Conservation (phyloP, 1,139 yeast genomes). For the Debaryomycetaceae sp. region DNA sequence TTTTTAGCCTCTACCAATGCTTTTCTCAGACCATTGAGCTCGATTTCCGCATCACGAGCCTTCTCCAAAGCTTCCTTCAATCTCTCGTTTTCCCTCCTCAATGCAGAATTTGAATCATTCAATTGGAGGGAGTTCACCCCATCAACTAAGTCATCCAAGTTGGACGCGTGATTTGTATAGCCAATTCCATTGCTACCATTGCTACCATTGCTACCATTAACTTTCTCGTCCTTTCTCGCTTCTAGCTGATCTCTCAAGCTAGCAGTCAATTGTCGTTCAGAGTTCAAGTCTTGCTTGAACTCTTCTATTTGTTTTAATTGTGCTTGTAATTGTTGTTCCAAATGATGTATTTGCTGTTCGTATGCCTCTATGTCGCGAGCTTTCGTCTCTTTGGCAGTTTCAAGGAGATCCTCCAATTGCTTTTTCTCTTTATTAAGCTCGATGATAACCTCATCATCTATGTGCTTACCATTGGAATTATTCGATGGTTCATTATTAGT, state of each 20-base stretch:
- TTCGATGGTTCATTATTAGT: background rate
- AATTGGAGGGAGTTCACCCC: background rate
- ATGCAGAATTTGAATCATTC: background rate
- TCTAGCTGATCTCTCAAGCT: background rate
- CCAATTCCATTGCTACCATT: background rate
- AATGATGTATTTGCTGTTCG: background rate
- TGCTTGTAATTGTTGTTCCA: background rate
- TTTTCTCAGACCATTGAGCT: slow-evolving; percentile 8
- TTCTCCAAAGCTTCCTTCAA: slow-evolving; percentile 7
- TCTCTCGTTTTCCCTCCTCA: slow-evolving; percentile 6
- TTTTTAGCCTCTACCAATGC: slow-evolving; percentile 6
- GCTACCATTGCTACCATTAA: background rate
- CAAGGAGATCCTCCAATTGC: background rate
- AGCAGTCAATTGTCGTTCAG: background rate
- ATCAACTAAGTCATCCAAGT: background rate
- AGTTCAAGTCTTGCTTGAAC: background rate
- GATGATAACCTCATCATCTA: slow-evolving; percentile 1
- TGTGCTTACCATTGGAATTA: background rate
- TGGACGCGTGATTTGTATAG: background rate
- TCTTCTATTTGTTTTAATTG: background rate
- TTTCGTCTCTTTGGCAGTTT: background rate
- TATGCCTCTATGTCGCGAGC: background rate
- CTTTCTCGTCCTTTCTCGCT: background rate
- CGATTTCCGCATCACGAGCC: slow-evolving; percentile 6
- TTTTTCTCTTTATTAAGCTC: slow-evolving; percentile 5